phyloP scores from a whole-genome alignment of 2,329 filamentous ascomycete genomes.

The Neonectria magnoliae region DNA sequence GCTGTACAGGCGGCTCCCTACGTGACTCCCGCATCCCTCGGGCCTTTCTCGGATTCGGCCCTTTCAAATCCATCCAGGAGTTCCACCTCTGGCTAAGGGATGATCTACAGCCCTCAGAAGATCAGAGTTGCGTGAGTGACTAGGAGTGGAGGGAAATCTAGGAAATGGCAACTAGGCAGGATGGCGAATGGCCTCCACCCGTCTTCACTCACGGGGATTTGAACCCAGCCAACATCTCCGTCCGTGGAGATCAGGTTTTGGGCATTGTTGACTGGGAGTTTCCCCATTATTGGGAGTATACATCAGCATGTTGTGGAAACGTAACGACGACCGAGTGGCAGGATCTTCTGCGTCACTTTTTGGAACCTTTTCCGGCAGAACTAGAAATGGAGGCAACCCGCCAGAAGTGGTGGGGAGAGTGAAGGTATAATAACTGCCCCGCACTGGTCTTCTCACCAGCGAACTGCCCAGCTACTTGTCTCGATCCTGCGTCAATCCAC shows the following conservation, averaged over 20 bases:
- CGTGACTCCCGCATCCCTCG: slow-evolving; percentile 41
- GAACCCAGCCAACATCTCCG: slow-evolving; percentile 54
- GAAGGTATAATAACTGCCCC: background rate
- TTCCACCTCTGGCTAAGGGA: slow-evolving; percentile 48
- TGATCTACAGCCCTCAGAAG: slow-evolving; percentile 35
- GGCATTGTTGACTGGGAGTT: slow-evolving; percentile 54
- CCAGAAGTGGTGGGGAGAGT: slow-evolving; percentile 50
- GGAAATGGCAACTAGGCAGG: slow-evolving; percentile 47
- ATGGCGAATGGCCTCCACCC: slow-evolving; percentile 46
- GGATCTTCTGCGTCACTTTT: slow-evolving; percentile 46
- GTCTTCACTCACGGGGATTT: slow-evolving; percentile 60
- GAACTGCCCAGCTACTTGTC: too few relatives aligned
- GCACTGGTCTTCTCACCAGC: too few relatives aligned
- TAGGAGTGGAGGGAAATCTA: slow-evolving; percentile 42
- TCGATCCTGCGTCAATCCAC: too few relatives aligned
- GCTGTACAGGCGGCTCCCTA: slow-evolving; percentile 41
- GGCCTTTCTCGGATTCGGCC: slow-evolving; percentile 37
- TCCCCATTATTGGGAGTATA: slow-evolving; percentile 49
- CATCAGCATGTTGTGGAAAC: slow-evolving; percentile 32
- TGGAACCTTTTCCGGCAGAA: slow-evolving; percentile 49
- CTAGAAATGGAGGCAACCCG: slow-evolving; percentile 53
- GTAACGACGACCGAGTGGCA: slow-evolving; percentile 36
- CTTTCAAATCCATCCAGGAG: slow-evolving; percentile 43
- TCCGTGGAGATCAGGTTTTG: slow-evolving; percentile 51
- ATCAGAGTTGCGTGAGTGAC: slow-evolving; percentile 21